A percentile compares a stretch with the other conserved stretches of the same genome.
Conservation (phyloP, 345 rosid genomes). For the Clarkia xantiana region DNA sequence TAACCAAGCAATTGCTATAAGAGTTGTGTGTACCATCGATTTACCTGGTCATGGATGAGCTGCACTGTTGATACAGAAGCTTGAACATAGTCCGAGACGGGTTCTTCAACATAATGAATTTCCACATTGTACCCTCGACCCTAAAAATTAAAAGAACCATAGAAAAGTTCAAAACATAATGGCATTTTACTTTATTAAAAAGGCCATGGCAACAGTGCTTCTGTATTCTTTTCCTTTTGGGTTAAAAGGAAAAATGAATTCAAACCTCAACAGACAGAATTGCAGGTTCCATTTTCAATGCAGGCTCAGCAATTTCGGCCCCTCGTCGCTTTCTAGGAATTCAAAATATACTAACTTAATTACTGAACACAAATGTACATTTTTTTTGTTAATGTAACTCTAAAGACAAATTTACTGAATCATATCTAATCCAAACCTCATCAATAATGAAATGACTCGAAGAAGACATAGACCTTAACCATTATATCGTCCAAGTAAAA, state of each 20-base stretch:
- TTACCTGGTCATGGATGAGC: conserved; percentile 70
- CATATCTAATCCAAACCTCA: too few species aligned
- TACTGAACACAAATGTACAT: neutral
- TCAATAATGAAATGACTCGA: too few species aligned
- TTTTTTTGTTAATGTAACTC: neutral
- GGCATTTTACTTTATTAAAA: too few species aligned
- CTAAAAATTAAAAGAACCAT: conserved; percentile 21
- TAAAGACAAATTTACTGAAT: too few species aligned
- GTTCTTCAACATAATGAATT: conserved; percentile 71
- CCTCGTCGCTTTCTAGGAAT: conserved; percentile 41
- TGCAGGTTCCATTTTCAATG: conserved; percentile 61
- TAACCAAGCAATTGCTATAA: neutral
- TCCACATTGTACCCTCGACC: conserved; percentile 90
- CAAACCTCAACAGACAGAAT: conserved; percentile 83
- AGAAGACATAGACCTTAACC: too few species aligned
- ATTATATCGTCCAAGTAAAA: too few species aligned
- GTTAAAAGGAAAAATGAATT: neutral
- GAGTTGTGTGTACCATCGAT: neutral
- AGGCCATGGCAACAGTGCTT: too few species aligned
- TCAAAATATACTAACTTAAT: conserved; percentile 11
- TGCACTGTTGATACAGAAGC: conserved; percentile 65
- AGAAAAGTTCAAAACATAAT: neutral
- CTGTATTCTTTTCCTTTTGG: too few species aligned
- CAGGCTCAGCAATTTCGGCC: conserved; percentile 27
- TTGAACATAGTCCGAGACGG: conserved; percentile 73